Conservation (phyloP, 805 yeast genomes). For the Pichia membranifaciens region DNA sequence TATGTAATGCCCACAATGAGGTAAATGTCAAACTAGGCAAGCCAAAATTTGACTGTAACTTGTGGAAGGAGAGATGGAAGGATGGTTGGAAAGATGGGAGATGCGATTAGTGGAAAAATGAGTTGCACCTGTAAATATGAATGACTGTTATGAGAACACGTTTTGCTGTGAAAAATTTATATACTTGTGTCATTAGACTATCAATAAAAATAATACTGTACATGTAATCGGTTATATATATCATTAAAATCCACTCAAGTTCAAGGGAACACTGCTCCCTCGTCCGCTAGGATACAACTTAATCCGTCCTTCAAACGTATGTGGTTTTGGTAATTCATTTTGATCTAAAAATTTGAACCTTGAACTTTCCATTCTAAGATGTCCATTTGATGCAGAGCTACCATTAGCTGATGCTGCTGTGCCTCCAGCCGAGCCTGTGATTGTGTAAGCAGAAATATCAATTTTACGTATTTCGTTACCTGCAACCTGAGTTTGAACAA, state of each 20-base stretch:
- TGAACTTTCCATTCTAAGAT: slow-evolving; percentile 58
- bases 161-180: too few species aligned
- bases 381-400: slow-evolving; percentile 13
- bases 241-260: slow-evolving; percentile 33
- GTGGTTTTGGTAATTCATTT: slow-evolving; percentile 77
- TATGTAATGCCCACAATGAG: slow-evolving; percentile 91
- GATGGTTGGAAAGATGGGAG: slow-evolving; percentile 82
- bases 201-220: not conserved
- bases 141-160: too few species aligned
- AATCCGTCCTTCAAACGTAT: slow-evolving; percentile 62
- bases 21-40: slow-evolving; percentile 88
- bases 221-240: not conserved
- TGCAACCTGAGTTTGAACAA: slow-evolving; percentile 39
- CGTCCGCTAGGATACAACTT: slow-evolving; percentile 94
- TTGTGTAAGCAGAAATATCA: slow-evolving; percentile 62
- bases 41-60: slow-evolving; percentile 74
- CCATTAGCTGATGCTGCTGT: slow-evolving; percentile 5
- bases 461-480: slow-evolving; percentile 53
- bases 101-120: slow-evolving; percentile 28
- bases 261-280: slow-evolving; percentile 85
- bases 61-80: slow-evolving; percentile 93
- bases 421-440: slow-evolving; percentile 33
- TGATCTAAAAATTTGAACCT: slow-evolving; percentile 66
- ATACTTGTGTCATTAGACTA: too few species aligned
- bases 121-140: too few species aligned